Base-by-base conservation (phyloP, 768 basidiomycete species). In the Boletus sensibilis region DNA sequence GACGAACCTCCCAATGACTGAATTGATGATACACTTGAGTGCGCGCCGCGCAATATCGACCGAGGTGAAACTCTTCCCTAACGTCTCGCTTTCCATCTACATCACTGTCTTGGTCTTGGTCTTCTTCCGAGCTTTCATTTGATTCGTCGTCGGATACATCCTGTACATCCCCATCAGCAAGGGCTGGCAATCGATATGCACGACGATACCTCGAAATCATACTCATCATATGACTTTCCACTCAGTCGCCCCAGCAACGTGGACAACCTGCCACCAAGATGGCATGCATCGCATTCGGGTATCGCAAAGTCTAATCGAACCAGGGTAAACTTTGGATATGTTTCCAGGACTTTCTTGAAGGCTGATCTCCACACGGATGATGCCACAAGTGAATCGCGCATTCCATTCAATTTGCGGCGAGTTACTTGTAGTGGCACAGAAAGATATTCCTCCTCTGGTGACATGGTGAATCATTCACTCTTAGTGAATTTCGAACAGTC, bases 341-440 rank as follows among this genome's bases (percentile, higher is more conserved):
- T 81, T 64, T 88, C 82, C 14, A 97, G 69, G 3, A 77, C 65
- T 40, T 76, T 79, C 62, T 82, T 90, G 74, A 89, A 92, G 12
- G 80, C 77, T 2, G 85, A 78, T 54, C 78, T 76, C 94, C 94
- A 97, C 12, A 91, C 82, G 1, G 90, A 91, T n/a, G 92, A 93
- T 9, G 87, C 78, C 6, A 94, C 89, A 14, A 91, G 72, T 2
- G 90, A 88, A 66, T 92, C 89, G 55, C 82, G 75, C 56, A 90
- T 73, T 2, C 89, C 87, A 9, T 72, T 74, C 27, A 95, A 68
- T 66, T 90, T 90, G 45, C 90, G 82, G 23, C 86, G 82, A n/a
- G 82, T 74, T 1, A 83, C 77, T 44, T 77, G 77, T 38, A 92
- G 68, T n/a, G 91, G 86, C 1, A 88, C 79, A 25, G 81, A 79